These are phyloP conservation scores for Posidonia australis DNA, from an alignment of 106 monocot species.

Conservation along the genomic window DNA sequence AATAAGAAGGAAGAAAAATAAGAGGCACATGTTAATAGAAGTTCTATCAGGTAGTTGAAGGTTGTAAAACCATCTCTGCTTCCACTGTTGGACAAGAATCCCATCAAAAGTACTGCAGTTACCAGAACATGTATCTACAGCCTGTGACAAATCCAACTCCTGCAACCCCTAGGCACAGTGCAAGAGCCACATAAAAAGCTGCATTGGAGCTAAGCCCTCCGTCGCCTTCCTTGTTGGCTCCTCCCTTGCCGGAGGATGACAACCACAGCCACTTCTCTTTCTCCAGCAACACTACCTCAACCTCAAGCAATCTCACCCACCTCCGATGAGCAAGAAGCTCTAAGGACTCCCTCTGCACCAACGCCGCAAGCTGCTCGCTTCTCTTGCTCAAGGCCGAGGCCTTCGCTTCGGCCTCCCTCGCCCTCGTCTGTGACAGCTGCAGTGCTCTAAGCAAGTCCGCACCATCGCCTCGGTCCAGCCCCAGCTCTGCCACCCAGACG, in stretches of 20 bases:
- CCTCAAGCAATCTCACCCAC: constrained; percentile 54
- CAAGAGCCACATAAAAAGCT: background rate
- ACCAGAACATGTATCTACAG: too few species aligned
- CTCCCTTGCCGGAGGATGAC: background rate
- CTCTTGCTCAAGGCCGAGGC: constrained; percentile 5
- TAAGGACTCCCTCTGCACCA: constrained; percentile 48
- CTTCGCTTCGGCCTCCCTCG: constrained; percentile 64
- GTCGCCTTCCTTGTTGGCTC: background rate
- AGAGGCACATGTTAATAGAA: too few species aligned
- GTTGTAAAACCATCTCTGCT: too few species aligned
- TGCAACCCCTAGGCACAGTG: constrained; percentile 12
- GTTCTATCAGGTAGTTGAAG: too few species aligned
- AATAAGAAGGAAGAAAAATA: too few species aligned
- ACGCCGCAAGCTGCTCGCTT: constrained; percentile 14
- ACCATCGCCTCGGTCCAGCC: background rate
- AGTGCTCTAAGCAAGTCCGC: constrained; percentile 39
- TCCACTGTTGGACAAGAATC: too few species aligned
- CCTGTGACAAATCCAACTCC: background rate
- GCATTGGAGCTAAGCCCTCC: background rate
- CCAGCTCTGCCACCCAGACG: constrained; percentile 4
- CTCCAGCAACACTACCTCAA: constrained; percentile 30
- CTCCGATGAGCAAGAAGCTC: constrained; percentile 33
- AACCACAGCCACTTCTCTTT: background rate
- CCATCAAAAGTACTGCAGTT: too few species aligned
- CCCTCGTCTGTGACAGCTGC: constrained; percentile 67